phyloP scores from a whole-genome alignment of 2,329 filamentous ascomycete genomes.

The Aureobasidium leucospermi region DNA sequence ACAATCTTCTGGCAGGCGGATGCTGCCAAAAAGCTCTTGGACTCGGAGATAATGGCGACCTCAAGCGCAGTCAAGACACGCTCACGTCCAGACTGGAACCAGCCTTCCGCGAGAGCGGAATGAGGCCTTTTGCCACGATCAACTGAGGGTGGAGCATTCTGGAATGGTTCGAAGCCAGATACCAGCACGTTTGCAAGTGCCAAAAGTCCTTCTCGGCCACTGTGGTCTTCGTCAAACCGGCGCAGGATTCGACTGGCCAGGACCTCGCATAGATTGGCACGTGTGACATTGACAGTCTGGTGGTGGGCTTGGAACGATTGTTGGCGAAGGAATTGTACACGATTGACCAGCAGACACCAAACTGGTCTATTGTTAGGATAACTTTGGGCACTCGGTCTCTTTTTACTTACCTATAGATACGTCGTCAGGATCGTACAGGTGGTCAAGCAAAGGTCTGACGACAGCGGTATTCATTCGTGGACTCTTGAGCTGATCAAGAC shows the following conservation, averaged over 20 bases:
- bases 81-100: conserved; percentile 41
- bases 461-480: conserved; percentile 75
- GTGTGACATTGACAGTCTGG: conserved; percentile 72
- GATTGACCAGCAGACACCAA: conserved; percentile 77
- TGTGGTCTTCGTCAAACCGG: conserved; percentile 70
- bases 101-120: conserved; percentile 36
- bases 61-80: conserved; percentile 69
- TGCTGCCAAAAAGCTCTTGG: conserved; percentile 68
- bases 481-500: conserved; percentile 68
- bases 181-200: conserved; percentile 73
- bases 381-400: not conserved
- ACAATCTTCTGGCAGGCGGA: conserved; percentile 77
- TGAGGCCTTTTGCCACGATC: conserved; percentile 48
- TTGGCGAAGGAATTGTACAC: conserved; percentile 70
- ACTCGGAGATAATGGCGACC: conserved; percentile 74
- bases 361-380: conserved; percentile 39
- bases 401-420: conserved; percentile 59
- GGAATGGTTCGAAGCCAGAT: conserved; percentile 77
- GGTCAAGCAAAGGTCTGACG: conserved; percentile 74
- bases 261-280: conserved; percentile 71
- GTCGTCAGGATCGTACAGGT: conserved; percentile 70
- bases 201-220: conserved; percentile 62
- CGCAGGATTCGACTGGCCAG: conserved; percentile 71
- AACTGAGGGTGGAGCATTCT: conserved; percentile 66
- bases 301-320: conserved; percentile 68